A percentile compares a stretch with the other conserved stretches of the same genome.
These are phyloP conservation scores for Smallanthus sonchifolius DNA, from an alignment of 129 eudicot species.

Conservation along the genomic window DNA sequence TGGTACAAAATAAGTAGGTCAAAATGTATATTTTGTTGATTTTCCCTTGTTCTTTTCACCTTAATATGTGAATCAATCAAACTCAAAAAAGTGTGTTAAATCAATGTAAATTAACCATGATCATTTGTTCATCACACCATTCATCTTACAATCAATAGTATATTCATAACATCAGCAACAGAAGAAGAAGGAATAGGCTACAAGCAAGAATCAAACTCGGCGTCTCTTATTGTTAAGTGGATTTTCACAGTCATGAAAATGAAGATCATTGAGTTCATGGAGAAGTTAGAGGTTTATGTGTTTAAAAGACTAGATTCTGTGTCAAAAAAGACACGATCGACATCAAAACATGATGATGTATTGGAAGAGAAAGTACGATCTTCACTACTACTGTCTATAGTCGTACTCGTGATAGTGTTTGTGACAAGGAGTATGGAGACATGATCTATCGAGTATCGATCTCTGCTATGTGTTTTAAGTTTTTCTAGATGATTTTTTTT, in stretches of 20 bases:
- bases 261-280: constrained; percentile 37
- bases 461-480: background rate
- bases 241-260: constrained; percentile 36
- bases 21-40: too few species aligned
- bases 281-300: constrained; percentile 31
- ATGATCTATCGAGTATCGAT: constrained; percentile 18
- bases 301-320: background rate
- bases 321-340: constrained; percentile 13
- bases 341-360: constrained; percentile 23
- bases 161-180: constrained; percentile 23
- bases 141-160: background rate
- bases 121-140: background rate
- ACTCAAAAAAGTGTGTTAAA: background rate
- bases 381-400: constrained; percentile 50
- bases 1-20: too few species aligned
- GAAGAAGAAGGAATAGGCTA: background rate
- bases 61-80: background rate
- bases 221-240: constrained; percentile 38
- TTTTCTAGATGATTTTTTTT: background rate
- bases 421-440: constrained; percentile 34
- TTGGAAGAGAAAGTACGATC: constrained; percentile 50
- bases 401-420: constrained; percentile 51
- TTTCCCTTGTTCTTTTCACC: too few species aligned
- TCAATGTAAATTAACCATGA: background rate
- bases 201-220: constrained; percentile 35